Evolutionary conservation across 768 basidiomycete species (phyloP), one percentile per base, ranked within the genome.

Genomic region (Cyclocybe cylindracea): DNA sequence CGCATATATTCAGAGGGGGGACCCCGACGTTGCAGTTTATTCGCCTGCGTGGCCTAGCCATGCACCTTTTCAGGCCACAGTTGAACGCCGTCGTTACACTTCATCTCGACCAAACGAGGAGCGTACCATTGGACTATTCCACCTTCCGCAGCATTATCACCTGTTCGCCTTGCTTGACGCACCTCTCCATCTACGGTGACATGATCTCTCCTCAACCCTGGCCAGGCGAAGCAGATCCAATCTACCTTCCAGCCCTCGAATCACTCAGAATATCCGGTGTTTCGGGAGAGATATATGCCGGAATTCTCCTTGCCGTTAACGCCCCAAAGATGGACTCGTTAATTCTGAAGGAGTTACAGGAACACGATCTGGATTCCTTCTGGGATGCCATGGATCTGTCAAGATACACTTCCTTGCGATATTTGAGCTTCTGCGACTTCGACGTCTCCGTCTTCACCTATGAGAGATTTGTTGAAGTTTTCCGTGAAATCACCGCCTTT

Each of bases 181-280:
- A 78, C 57, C 67, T 82, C 19, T 79, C 77, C 19, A 54, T 80
- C 10, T 69, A 73, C 39, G 79, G 78, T 11, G 72, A 79, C 34
- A 68, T 78, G 11, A 62, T 78, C 48, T 43, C 39, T 33, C 46
- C 43, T 13, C 55, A 58, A 2, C 32, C 50, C 1, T 75, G 73
- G 71, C 61, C 70, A 8, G 49, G 50, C 19, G 46, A 50, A 10
- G 33, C 31, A 14, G 59, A 66, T 36, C 57, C 58, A 0, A 59
- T 77, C n/a, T 16, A 57, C 13, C 52, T 77, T 36, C 74, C 74
- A 5, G 58, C 56, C 31, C 64, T 82, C 33, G 64, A 61, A 7
- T 73, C 74, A 2, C 62, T 82, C 42, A 69, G 77, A 31, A 68
- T 81, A 39, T 73, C 69, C 38, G 71, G 73, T 6, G 61, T 70